Evolutionary conservation across 177 flowering plant species (phyloP).

Genomic region (Vitis hybrid): DNA sequence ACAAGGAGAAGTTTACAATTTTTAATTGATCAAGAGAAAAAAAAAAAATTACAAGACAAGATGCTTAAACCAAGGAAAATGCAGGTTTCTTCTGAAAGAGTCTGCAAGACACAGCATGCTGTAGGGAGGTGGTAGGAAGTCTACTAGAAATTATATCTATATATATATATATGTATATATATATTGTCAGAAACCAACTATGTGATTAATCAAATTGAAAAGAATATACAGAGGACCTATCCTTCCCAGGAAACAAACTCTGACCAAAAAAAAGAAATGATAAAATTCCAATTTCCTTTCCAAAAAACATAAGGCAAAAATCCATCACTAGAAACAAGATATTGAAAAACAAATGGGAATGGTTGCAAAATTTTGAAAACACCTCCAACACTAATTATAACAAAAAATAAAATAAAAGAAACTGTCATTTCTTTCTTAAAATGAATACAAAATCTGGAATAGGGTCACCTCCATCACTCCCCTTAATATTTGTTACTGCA

Average conservation of each 20-base stretch:
- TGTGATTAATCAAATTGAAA: no score
- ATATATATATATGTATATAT: no score
- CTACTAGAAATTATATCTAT: not conserved
- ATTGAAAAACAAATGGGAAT: not conserved
- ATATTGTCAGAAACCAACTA: no score
- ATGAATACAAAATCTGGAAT: no score
- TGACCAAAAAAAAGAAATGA: not conserved
- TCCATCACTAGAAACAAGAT: not conserved
- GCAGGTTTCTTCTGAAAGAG: not conserved
- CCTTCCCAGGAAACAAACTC: no score
- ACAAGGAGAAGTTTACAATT: conserved; percentile 4
- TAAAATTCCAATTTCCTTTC: not conserved
- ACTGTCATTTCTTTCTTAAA: no score
- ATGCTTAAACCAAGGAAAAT: not conserved
- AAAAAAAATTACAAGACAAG: not conserved
- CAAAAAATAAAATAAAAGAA: no score
- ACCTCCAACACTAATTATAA: no score
- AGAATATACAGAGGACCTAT: no score
- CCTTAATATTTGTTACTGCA: no score
- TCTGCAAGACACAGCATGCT: not conserved
- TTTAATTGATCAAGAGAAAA: not conserved
- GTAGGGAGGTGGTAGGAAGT: not conserved
- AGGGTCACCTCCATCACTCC: no score
- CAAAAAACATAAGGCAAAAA: not conserved
- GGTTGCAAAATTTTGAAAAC: not conserved